Percentiles rank a stretch among this genome's conserved stretches.
These are phyloP conservation scores for Mangifera indica DNA, from an alignment of 345 rosid species.

Conservation along the genomic window DNA sequence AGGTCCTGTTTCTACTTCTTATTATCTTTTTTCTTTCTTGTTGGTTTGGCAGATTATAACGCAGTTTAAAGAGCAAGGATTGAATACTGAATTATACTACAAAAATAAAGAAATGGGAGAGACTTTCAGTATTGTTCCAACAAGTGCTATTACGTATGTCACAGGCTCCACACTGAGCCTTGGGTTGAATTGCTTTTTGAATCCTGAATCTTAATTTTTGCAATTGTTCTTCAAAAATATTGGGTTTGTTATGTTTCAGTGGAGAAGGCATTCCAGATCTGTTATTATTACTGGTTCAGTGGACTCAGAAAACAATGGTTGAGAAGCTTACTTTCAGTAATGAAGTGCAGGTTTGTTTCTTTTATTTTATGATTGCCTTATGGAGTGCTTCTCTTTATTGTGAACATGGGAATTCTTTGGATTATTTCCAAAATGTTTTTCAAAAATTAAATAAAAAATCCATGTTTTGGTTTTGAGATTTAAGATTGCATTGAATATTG, in stretches of 20 bases:
- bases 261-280: slow-evolving; percentile 96
- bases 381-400: neutral
- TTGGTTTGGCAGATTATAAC: slow-evolving; percentile 52
- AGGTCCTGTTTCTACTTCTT: neutral
- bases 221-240: slow-evolving; percentile 18
- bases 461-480: too few species aligned
- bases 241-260: slow-evolving; percentile 43
- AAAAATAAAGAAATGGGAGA: slow-evolving; percentile 88
- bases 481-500: too few species aligned
- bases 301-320: slow-evolving; percentile 96
- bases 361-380: neutral
- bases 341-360: slow-evolving; percentile 64
- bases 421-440: too few species aligned
- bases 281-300: slow-evolving; percentile 73
- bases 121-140: slow-evolving; percentile 80
- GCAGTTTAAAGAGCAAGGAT: slow-evolving; percentile 84
- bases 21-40: neutral
- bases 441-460: too few species aligned
- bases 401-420: slow-evolving; percentile 7
- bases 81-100: slow-evolving; percentile 85
- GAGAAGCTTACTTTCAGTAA: slow-evolving; percentile 80
- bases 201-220: slow-evolving; percentile 6
- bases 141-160: slow-evolving; percentile 79
- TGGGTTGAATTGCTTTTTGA: neutral
- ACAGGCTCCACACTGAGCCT: neutral